phyloP scores from a whole-genome alignment of 2,329 filamentous ascomycete species.

The Sclerotinia spermophila region DNA sequence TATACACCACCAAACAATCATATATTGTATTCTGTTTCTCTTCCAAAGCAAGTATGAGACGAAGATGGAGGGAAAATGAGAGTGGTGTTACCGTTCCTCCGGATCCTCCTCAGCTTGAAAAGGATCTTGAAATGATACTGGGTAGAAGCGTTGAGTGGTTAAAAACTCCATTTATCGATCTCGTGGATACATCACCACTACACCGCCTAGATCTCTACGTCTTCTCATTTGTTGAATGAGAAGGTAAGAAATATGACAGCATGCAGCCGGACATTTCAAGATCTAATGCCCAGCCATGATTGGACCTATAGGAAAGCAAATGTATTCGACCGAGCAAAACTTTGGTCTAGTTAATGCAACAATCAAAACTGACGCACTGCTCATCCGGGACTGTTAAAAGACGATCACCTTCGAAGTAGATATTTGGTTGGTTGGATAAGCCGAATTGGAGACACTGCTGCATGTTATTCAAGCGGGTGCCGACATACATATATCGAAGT shows the following conservation, averaged over 20 bases:
- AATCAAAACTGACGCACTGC: slow-evolving; percentile 10
- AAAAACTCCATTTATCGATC: not conserved
- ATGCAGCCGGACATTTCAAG: slow-evolving; percentile 1
- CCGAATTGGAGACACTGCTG: not conserved
- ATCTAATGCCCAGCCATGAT: not conserved
- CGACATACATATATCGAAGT: not conserved
- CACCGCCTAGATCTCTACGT: not conserved
- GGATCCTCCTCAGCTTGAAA: slow-evolving; percentile 13
- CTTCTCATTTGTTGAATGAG: not conserved
- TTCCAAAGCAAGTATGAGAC: not conserved
- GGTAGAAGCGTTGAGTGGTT: not conserved
- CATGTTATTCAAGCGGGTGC: slow-evolving; percentile 8
- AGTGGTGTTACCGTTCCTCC: not conserved
- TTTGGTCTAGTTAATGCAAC: not conserved
- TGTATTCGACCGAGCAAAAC: not conserved
- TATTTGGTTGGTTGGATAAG: slow-evolving; percentile 12
- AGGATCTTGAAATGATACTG: not conserved
- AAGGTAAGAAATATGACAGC: slow-evolving; percentile 3
- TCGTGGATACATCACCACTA: slow-evolving; percentile 1
- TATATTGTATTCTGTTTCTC: not conserved
- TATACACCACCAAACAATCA: too few relatives aligned
- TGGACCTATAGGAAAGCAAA: not conserved
- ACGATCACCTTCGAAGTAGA: slow-evolving; percentile 5
- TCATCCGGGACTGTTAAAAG: slow-evolving; percentile 18
- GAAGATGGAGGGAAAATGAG: not conserved